Conservation (phyloP, 192 early-diverging fungal genomes). For the Rhizoclosmatium globosum region DNA sequence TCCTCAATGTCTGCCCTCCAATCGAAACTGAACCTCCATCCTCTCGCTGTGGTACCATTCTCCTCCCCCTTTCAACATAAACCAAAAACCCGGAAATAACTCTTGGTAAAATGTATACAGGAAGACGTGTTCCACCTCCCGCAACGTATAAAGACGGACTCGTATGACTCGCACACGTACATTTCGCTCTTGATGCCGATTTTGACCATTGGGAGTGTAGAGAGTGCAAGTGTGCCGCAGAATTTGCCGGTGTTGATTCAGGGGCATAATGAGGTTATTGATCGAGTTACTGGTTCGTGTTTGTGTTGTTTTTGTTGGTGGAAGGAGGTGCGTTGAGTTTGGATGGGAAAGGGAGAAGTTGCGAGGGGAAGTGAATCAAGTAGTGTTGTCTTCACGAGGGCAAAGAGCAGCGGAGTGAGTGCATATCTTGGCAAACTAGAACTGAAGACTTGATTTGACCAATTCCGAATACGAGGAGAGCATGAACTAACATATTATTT, state of each 20-base stretch:
- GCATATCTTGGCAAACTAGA: too few relatives aligned
- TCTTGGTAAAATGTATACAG: too few relatives aligned
- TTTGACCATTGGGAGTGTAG: not conserved
- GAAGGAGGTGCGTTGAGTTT: too few relatives aligned
- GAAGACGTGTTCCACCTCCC: conserved; percentile 44
- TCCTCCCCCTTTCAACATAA: too few relatives aligned
- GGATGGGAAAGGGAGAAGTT: too few relatives aligned
- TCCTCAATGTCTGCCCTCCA: not conserved
- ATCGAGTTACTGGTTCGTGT: too few relatives aligned
- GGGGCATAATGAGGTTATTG: not conserved
- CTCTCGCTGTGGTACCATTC: conserved; percentile 35
- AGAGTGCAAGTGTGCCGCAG: not conserved
- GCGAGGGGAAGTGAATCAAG: too few relatives aligned
- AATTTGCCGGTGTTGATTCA: not conserved
- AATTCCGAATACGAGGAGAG: not conserved
- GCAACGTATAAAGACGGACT: conserved; percentile 41
- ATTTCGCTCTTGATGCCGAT: conserved; percentile 7
- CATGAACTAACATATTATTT: too few relatives aligned
- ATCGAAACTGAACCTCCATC: conserved; percentile 35
- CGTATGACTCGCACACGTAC: not conserved
- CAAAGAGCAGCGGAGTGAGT: not conserved
- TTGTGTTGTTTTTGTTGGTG: too few relatives aligned
- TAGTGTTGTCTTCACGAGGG: not conserved
- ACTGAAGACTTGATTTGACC: not conserved
- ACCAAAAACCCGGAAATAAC: too few relatives aligned